A percentile compares a stretch with the other conserved stretches of the same genome.
phyloP scores from a whole-genome alignment of 768 basidiomycete genomes.

The Rhizopogon sp. region DNA sequence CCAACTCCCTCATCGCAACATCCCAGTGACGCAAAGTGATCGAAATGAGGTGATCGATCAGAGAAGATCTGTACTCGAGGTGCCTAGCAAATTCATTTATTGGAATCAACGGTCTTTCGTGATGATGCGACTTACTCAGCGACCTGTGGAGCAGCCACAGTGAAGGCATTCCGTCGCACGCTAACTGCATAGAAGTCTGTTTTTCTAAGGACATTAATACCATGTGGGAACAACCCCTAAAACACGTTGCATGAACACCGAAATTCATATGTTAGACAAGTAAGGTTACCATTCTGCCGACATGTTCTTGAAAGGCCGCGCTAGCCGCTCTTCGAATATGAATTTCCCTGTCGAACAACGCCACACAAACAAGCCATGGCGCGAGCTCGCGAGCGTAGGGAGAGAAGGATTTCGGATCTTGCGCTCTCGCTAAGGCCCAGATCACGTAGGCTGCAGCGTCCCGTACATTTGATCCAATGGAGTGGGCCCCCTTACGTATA shows the following conservation, averaged over 20 bases:
- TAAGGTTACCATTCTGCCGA: constrained; percentile 75
- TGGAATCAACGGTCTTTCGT: constrained; percentile 8
- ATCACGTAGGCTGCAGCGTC: constrained; percentile 93
- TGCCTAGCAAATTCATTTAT: constrained; percentile 46
- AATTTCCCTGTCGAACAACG: constrained; percentile 90
- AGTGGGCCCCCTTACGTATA: constrained; percentile 86
- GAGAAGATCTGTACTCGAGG: constrained; percentile 60
- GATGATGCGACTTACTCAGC: constrained; percentile 60
- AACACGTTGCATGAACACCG: constrained; percentile 13
- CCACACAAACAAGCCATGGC: constrained; percentile 65
- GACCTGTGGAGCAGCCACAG: constrained; percentile 81
- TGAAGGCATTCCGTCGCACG: constrained; percentile 76
- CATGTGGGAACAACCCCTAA: constrained; percentile 87
- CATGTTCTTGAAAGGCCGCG: constrained; percentile 96
- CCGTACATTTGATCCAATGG: constrained; percentile 90
- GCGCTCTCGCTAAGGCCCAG: constrained; percentile 88
- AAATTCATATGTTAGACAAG: constrained; percentile 2
- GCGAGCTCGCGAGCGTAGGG: constrained; percentile 67
- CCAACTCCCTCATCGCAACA: constrained; percentile 67
- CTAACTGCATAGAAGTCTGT: constrained; percentile 96
- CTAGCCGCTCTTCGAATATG: constrained; percentile 94
- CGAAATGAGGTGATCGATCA: constrained; percentile 70
- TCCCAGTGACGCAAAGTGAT: constrained; percentile 91
- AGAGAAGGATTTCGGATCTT: constrained; percentile 50
- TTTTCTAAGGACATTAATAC: constrained; percentile 87